Conservation (phyloP, 2,329 filamentous ascomycete species). For the Fusarium ambrosium region DNA sequence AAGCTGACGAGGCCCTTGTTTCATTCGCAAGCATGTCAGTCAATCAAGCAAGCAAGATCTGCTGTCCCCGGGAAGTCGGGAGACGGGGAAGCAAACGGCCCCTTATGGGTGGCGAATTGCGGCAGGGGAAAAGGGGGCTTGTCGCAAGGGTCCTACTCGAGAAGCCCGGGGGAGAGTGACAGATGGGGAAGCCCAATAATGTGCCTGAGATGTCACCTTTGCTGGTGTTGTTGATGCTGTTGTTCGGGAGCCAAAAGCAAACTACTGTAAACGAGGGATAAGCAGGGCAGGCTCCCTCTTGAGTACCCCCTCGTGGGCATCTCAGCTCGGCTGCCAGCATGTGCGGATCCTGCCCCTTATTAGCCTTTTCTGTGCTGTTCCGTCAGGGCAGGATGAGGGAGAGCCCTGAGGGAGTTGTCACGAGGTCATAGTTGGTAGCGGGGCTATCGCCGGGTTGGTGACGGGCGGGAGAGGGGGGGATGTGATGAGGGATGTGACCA, state of each 20-base stretch:
- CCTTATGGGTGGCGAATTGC: slow-evolving; percentile 42
- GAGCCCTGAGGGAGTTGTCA: slow-evolving; percentile 41
- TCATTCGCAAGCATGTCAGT: slow-evolving; percentile 34
- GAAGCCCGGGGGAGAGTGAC: slow-evolving; percentile 4
- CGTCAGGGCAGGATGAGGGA: slow-evolving; percentile 32
- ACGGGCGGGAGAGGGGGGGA: slow-evolving; percentile 26
- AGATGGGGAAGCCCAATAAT: slow-evolving; percentile 34
- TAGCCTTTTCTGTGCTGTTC: slow-evolving; percentile 30
- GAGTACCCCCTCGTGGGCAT: slow-evolving; percentile 14
- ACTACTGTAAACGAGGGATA: slow-evolving; percentile 12
- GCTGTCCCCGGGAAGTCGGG: slow-evolving; percentile 26
- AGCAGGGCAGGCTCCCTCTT: slow-evolving; percentile 26
- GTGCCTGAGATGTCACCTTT: slow-evolving; percentile 26
- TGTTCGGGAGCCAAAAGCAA: slow-evolving; percentile 34
- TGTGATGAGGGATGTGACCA: slow-evolving; percentile 40
- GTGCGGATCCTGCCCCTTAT: slow-evolving; percentile 38
- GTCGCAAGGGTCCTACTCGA: slow-evolving; percentile 15
- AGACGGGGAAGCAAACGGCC: slow-evolving; percentile 23
- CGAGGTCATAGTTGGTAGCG: slow-evolving; percentile 42
- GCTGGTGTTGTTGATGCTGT: slow-evolving; percentile 31
- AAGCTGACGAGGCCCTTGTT: slow-evolving; percentile 47
- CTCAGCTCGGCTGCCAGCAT: slow-evolving; percentile 25
- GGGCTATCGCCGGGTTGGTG: slow-evolving; percentile 37
- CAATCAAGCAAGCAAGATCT: slow-evolving; percentile 35
- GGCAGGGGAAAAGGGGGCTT: slow-evolving; percentile 34